These are phyloP conservation scores for Claviceps monticola DNA, from an alignment of 2,329 filamentous ascomycete species.

Conservation along the genomic window DNA sequence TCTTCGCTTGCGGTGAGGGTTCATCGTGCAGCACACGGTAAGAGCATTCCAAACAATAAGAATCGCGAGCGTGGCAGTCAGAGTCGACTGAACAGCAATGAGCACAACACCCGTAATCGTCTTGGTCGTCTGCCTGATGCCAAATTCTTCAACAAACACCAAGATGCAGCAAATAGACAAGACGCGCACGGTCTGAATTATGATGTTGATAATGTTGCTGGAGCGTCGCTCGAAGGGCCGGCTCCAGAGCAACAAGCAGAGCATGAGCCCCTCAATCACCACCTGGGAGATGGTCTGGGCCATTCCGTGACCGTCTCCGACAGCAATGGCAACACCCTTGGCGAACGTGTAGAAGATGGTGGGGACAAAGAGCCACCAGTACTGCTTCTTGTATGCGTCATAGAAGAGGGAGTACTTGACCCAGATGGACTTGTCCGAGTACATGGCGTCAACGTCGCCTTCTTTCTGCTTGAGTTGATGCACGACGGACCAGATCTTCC, in stretches of 20 bases:
- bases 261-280: constrained; percentile 66
- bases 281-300: constrained; percentile 69
- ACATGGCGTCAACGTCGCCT: constrained; percentile 60
- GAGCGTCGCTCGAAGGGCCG: constrained; percentile 79
- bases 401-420: constrained; percentile 96
- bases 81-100: constrained; percentile 74
- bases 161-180: constrained; percentile 81
- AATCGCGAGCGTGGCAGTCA: constrained; percentile 74
- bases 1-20: constrained; percentile 76
- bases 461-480: constrained; percentile 59
- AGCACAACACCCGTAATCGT: constrained; percentile 88
- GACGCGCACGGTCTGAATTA: constrained; percentile 79
- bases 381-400: constrained; percentile 83
- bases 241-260: constrained; percentile 67
- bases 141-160: constrained; percentile 86
- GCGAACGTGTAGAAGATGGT: constrained; percentile 80
- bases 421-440: constrained; percentile 83
- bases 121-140: constrained; percentile 80
- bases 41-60: constrained; percentile 83
- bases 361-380: constrained; percentile 96
- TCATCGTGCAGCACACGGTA: constrained; percentile 68
- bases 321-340: constrained; percentile 76
- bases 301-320: constrained; percentile 72
- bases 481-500: constrained; percentile 68
- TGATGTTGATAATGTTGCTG: constrained; percentile 84